Evolutionary conservation across 495 filamentous ascomycete species (phyloP).

Genomic region (Hypoxylon perforatum): DNA sequence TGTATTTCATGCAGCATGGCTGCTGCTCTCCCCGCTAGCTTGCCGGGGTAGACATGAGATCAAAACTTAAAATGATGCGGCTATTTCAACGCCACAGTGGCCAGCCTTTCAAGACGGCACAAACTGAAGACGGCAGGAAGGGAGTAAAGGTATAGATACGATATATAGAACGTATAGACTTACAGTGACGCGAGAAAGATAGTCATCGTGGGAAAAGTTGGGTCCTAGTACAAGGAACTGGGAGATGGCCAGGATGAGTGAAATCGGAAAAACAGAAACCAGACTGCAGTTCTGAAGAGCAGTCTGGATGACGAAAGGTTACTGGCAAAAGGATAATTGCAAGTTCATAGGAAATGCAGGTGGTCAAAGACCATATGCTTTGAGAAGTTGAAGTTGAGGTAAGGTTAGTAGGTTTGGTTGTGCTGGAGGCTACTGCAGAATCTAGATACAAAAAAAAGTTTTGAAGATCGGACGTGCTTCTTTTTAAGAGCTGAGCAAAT

Average conservation of each 20-base stretch:
- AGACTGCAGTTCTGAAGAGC: conserved; percentile 23
- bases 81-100: too few relatives aligned
- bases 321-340: conserved; percentile 23
- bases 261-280: conserved; percentile 16
- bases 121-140: background rate
- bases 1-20: conserved; percentile 11
- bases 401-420: conserved; percentile 1
- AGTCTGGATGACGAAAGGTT: conserved; percentile 14
- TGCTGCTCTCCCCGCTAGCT: conserved; percentile 6
- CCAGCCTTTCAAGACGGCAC: too few relatives aligned
- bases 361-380: background rate
- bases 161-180: conserved; percentile 47
- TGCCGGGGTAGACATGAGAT: conserved; percentile 5
- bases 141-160: conserved; percentile 5
- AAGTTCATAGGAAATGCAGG: conserved; percentile 36
- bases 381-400: background rate
- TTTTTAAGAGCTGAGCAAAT: conserved; percentile 36
- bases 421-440: conserved; percentile 7
- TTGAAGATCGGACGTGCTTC: conserved; percentile 34
- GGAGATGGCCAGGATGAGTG: background rate
- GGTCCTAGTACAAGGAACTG: background rate
- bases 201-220: conserved; percentile 68
- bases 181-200: conserved; percentile 88
- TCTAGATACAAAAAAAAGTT: conserved; percentile 34
- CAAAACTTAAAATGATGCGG: background rate